A percentile compares a stretch with the other conserved stretches of the same genome.
Evolutionary conservation across 2,329 filamentous ascomycete species (phyloP).

Genomic region (Sphaerulina populicola): DNA sequence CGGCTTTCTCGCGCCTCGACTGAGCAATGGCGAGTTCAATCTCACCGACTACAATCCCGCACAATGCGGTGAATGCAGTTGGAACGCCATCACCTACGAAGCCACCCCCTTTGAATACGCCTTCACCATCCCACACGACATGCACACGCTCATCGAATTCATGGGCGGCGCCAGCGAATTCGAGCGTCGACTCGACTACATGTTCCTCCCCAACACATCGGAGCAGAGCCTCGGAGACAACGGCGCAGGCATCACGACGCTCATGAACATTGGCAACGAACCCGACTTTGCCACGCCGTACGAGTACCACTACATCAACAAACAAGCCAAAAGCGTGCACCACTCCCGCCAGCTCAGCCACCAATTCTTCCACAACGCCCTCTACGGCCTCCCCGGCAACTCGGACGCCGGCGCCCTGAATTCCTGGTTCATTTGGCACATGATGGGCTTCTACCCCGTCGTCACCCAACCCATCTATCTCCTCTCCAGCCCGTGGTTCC

Average conservation of each 20-base stretch:
- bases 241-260: conserved; percentile 31
- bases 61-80: conserved; percentile 38
- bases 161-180: conserved; percentile 37
- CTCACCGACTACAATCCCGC: conserved; percentile 36
- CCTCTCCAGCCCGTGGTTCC: conserved; percentile 24
- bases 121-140: conserved; percentile 39
- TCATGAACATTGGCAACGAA: conserved; percentile 34
- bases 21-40: conserved; percentile 27
- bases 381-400: conserved; percentile 30
- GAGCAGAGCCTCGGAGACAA: conserved; percentile 32
- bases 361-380: conserved; percentile 27
- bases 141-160: conserved; percentile 36
- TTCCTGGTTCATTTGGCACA: conserved; percentile 29
- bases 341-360: conserved; percentile 22
- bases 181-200: conserved; percentile 37
- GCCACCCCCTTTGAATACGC: conserved; percentile 40
- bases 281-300: conserved; percentile 31
- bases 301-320: conserved; percentile 30
- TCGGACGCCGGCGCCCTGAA: conserved; percentile 31
- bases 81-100: conserved; percentile 38
- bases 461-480: conserved; percentile 33
- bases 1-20: conserved; percentile 27
- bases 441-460: conserved; percentile 32
- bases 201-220: conserved; percentile 34
- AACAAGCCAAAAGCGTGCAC: conserved; percentile 27